A percentile compares a stretch with the other conserved stretches of the same genome.
Conservation (phyloP, 768 basidiomycete genomes). For the Candolleomyces eurysporus region DNA sequence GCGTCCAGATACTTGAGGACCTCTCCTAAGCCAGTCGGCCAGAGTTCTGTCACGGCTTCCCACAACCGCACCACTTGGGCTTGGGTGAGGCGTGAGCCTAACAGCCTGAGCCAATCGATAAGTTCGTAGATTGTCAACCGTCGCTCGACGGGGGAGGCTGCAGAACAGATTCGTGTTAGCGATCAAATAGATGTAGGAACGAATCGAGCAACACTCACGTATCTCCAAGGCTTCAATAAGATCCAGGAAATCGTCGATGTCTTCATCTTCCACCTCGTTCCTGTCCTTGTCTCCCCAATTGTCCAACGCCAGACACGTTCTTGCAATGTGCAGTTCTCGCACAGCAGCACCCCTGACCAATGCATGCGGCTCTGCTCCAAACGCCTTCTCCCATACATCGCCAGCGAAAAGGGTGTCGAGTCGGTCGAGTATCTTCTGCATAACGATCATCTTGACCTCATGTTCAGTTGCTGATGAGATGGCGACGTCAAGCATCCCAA, state of each 20-base stretch:
- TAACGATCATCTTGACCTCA: background rate
- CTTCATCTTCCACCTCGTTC: constrained; percentile 11
- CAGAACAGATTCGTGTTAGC: background rate
- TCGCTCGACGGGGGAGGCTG: constrained; percentile 40
- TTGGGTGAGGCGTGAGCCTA: constrained; percentile 29
- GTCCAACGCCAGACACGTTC: background rate
- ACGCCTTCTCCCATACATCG: constrained; percentile 1
- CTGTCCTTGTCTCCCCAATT: background rate
- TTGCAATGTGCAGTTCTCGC: background rate
- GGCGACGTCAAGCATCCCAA: constrained; percentile 50
- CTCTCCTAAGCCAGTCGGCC: constrained; percentile 39
- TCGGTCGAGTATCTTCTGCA: background rate
- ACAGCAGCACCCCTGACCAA: constrained; percentile 5
- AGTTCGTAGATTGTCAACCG: constrained; percentile 49
- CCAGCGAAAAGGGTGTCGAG: background rate
- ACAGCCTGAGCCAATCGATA: constrained; percentile 62
- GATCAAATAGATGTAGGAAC: background rate
- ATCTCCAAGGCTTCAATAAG: constrained; percentile 39
- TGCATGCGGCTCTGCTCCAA: constrained; percentile 12
- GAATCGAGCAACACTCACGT: constrained; percentile 37
- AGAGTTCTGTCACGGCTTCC: constrained; percentile 35
- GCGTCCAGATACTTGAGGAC: constrained; percentile 25
- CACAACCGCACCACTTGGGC: constrained; percentile 42
- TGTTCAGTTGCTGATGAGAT: constrained; percentile 28
- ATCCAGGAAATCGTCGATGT: constrained; percentile 43